Evolutionary conservation across 2,329 filamentous ascomycete genomes (phyloP).

Genomic region (Ceratocystis diversiconidia): DNA sequence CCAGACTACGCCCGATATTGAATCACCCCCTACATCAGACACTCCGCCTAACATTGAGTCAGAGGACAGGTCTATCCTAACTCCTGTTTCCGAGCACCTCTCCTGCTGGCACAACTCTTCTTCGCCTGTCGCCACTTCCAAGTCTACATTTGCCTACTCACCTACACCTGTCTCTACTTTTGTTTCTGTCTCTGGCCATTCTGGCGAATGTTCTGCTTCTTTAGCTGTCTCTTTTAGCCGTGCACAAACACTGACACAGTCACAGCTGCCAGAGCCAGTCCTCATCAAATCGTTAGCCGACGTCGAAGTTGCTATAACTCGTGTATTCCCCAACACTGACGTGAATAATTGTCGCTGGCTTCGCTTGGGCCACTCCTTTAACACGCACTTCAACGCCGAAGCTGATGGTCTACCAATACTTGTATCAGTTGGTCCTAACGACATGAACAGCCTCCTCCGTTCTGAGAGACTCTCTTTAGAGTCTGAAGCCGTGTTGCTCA

Average conservation of each 20-base stretch:
- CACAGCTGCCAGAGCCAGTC: slow-evolving; percentile 3
- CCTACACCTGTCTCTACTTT: not conserved
- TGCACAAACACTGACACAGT: not conserved
- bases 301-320: slow-evolving; percentile 26
- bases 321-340: slow-evolving; percentile 24
- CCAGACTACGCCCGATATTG: not conserved
- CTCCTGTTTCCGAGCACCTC: not conserved
- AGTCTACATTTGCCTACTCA: not conserved
- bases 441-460: slow-evolving; percentile 14
- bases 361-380: slow-evolving; percentile 15
- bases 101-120: not conserved
- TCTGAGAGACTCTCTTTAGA: slow-evolving; percentile 13
- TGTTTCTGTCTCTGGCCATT: not conserved
- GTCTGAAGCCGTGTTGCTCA: slow-evolving; percentile 14
- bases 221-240: slow-evolving; percentile 9
- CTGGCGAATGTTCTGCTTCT: slow-evolving; percentile 1
- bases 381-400: slow-evolving; percentile 14
- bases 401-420: slow-evolving; percentile 14
- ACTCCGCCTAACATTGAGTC: not conserved
- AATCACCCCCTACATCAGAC: not conserved
- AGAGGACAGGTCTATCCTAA: not conserved
- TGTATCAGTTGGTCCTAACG: slow-evolving; percentile 16
- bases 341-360: slow-evolving; percentile 23
- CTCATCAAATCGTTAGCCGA: slow-evolving; percentile 17
- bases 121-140: not conserved